Evolutionary conservation across 2,329 filamentous ascomycete species (phyloP).

Genomic region (Epichloe bromicola): DNA sequence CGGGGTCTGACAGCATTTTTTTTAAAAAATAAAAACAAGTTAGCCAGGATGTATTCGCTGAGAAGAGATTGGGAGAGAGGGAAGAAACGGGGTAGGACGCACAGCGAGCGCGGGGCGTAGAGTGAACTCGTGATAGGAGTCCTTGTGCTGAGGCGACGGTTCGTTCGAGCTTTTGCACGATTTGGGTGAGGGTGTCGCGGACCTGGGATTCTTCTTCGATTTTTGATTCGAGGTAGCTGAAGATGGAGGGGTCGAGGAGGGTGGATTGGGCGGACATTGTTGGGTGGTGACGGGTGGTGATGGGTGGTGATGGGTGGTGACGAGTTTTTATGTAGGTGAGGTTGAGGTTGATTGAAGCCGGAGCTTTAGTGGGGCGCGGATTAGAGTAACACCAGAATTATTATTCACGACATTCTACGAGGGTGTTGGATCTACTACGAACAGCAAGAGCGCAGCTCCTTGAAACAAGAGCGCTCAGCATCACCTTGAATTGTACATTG

Average conservation of each 20-base stretch:
- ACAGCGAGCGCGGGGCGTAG: slow-evolving; percentile 55
- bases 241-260: slow-evolving; percentile 63
- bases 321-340: background rate
- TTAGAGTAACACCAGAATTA: too few relatives aligned
- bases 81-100: slow-evolving; percentile 12
- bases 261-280: slow-evolving; percentile 21
- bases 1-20: slow-evolving; percentile 32
- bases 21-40: background rate
- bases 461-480: background rate
- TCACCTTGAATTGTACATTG: too few relatives aligned
- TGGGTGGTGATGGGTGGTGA: slow-evolving; percentile 1
- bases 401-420: background rate
- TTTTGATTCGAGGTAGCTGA: slow-evolving; percentile 74
- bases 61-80: too few relatives aligned
- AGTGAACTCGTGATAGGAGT: slow-evolving; percentile 78
- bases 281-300: slow-evolving; percentile 6
- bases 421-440: background rate
- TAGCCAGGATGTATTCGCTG: slow-evolving; percentile 2
- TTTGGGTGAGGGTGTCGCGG: slow-evolving; percentile 70
- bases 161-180: slow-evolving; percentile 71
- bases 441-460: background rate
- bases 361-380: background rate
- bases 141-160: slow-evolving; percentile 72
- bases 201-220: slow-evolving; percentile 79
- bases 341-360: background rate